Base-by-base conservation (phyloP, 768 basidiomycete species). In the Panaeolus cyanescens region DNA sequence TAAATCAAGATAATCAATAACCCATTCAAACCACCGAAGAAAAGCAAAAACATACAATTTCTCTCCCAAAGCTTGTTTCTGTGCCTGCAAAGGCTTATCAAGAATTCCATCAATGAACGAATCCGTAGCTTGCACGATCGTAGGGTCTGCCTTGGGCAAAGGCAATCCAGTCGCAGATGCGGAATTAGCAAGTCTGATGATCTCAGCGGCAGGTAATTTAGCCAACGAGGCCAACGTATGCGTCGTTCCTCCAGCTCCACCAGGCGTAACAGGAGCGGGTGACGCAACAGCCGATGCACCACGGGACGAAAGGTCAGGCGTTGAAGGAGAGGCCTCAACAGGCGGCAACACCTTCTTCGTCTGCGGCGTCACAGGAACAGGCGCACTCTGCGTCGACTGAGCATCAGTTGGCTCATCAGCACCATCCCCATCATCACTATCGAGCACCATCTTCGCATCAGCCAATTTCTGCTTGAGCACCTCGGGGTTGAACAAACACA, bases 401-500 rank as follows among this genome's bases (percentile, higher is more conserved):
- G 64, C 40, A 62, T 68, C 65, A n/a, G 64, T 50, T 5, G 58
- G 59, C 25, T 64, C 64, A 22, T 66, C 69, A 63, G 71, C 69
- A 31, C 68, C 82, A 15, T 85, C 85, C 12, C 74, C 86, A 28
- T 88, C 89, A 6, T 87, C 86, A 62, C 85, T 88, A 39, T 93
- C 91, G 61, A 96, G 73, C 20, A 96, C 90, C 67, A 83, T 78
- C 76, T 89, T 91, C 15, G 95, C 95, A 65, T 95, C 93, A 1
- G 83, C 83, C 19, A 96, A 77, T 77, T 96, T 96, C 20, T 77
- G 80, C 55, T 87, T 82, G 25, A 96, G 80, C 30, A 93, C 83
- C 66, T 95, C 93, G 12, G 81, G 79, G 64, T 94, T 96, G 81
- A 96, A 96, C 37, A 96, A 78, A 74, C 94, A 95, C 86, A 96